Percentiles rank a stretch among this genome's conserved stretches.
These are phyloP conservation scores for Neofusicoccum parvum DNA, from an alignment of 2,329 filamentous ascomycete genomes.

Conservation along the genomic window DNA sequence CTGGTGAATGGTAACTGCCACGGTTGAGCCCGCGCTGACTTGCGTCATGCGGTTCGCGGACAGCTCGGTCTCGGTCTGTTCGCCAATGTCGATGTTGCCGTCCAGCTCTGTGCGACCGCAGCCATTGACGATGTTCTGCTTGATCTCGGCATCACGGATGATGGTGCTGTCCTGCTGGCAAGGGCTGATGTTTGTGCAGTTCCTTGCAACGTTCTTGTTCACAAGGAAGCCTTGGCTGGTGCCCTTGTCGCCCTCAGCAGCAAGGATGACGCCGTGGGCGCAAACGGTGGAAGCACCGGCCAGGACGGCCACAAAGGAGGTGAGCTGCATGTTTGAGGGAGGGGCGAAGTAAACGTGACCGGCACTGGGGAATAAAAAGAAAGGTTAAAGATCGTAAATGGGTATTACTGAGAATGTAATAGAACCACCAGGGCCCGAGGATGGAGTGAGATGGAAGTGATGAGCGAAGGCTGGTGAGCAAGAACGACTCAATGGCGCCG, in stretches of 20 bases:
- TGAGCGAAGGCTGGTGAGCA: slow-evolving; percentile 16
- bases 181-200: slow-evolving; percentile 41
- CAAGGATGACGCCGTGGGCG: slow-evolving; percentile 36
- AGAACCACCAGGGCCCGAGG: slow-evolving; percentile 10
- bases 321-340: slow-evolving; percentile 29
- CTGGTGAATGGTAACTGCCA: slow-evolving; percentile 50
- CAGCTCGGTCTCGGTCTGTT: slow-evolving; percentile 41
- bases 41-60: slow-evolving; percentile 34
- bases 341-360: neutral
- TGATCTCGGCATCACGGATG: slow-evolving; percentile 40
- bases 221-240: slow-evolving; percentile 37
- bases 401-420: slow-evolving; percentile 9
- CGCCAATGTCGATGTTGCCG: slow-evolving; percentile 42
- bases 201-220: slow-evolving; percentile 37
- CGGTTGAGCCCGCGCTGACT: slow-evolving; percentile 30
- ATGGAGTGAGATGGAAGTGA: slow-evolving; percentile 8
- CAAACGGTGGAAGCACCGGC: slow-evolving; percentile 33
- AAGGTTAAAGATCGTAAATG: slow-evolving; percentile 1
- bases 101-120: slow-evolving; percentile 40
- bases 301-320: slow-evolving; percentile 33
- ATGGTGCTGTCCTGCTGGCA: slow-evolving; percentile 43
- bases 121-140: slow-evolving; percentile 40
- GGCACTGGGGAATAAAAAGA: neutral
- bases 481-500: neutral
- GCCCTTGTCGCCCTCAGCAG: slow-evolving; percentile 33